Base-by-base conservation (phyloP, 495 filamentous ascomycete species). In the Cercophora sp. region DNA sequence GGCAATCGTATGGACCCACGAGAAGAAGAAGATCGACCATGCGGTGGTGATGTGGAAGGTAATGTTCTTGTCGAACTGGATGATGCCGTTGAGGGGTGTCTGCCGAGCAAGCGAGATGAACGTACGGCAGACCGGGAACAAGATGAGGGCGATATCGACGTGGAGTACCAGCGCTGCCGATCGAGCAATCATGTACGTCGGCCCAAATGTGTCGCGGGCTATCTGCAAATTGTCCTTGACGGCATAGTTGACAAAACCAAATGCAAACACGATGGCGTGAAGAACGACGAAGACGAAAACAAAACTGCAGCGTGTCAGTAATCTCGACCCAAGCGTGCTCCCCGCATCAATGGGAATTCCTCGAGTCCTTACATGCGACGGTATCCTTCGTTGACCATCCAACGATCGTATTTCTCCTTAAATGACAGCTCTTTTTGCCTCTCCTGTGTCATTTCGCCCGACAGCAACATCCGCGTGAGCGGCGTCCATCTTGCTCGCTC, bases 331-430 rank as follows among this genome's bases (percentile, higher is more conserved):
- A n/a, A n/a, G n/a, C n/a, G n/a, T n/a, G n/a, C n/a, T n/a, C n/a
- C n/a, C n/a, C n/a, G n/a, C n/a, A n/a, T n/a, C n/a, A n/a, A n/a
- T n/a, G n/a, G n/a, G n/a, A n/a, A n/a, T n/a, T n/a, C n/a, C n/a
- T n/a, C n/a, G n/a, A n/a, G n/a, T n/a, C 8, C 81, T 46, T 71
- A 87, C 79, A 91, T 79, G 79, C 83, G 75, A 54, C 85, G 74
- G 63, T 85, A 87, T 55, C 85, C 86, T 64, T 88, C 85, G 63
- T 88, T 87, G 44, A 89, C 83, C 84, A 88, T 87, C 85, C 84
- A 86, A 59, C 71, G 62, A 40, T 77, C 73, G 52, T 77, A 74
- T 56, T 73, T 78, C 58, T 80, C 72, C 48, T 72, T 60, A 48
- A 69, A 64, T 42, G 69, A 81, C 57, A 89, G 68, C 25, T 80